phyloP scores from a whole-genome alignment of 148 eudicot genomes.

The Silene uniflora region DNA sequence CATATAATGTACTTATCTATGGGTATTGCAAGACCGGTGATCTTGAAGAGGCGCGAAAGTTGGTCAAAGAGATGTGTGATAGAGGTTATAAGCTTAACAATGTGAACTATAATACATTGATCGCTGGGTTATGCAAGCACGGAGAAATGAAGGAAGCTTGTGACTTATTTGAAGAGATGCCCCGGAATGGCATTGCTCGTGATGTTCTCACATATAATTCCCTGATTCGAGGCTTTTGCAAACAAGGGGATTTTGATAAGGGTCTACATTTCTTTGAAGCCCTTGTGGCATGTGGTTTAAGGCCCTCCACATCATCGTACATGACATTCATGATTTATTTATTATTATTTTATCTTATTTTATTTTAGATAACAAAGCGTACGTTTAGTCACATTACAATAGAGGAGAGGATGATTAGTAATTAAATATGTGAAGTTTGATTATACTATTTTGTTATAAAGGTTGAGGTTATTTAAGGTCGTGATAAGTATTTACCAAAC shows the following conservation, averaged over 20 bases:
- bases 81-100: slow-evolving; percentile 43
- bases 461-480: no score
- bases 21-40: slow-evolving; percentile 39
- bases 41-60: slow-evolving; percentile 41
- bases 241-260: no score
- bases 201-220: slow-evolving; percentile 52
- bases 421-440: no score
- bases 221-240: no score
- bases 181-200: slow-evolving; percentile 35
- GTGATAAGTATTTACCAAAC: no score
- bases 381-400: no score
- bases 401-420: no score
- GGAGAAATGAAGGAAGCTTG: slow-evolving; percentile 44
- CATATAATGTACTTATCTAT: slow-evolving; percentile 51
- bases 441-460: no score
- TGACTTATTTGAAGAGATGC: slow-evolving; percentile 58
- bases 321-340: no score
- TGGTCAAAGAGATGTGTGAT: slow-evolving; percentile 54
- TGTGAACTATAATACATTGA: slow-evolving; percentile 50
- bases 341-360: no score
- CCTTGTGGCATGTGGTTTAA: slow-evolving; percentile 51
- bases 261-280: slow-evolving; percentile 38
- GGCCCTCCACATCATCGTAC: slow-evolving; percentile 51
- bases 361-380: no score
- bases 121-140: slow-evolving; percentile 42